Evolutionary conservation across 208 protist genomes (phyloP).

Genomic region (Crithidia expoeki): DNA sequence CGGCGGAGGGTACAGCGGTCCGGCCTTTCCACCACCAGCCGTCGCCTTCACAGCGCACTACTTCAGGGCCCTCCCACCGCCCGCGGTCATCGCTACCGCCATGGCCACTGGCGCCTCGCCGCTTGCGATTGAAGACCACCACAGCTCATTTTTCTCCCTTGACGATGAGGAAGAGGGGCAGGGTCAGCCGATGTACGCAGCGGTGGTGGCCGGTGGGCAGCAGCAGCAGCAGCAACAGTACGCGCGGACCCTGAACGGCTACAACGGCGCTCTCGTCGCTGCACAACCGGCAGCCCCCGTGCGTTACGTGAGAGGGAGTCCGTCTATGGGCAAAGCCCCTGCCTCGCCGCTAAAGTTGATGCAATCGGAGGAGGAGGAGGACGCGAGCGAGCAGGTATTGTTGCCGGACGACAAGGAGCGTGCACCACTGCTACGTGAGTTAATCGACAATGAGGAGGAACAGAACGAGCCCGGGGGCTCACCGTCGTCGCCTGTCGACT

Average conservation of each 20-base stretch:
- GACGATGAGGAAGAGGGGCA: neutral
- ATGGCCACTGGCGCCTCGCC: constrained; percentile 9
- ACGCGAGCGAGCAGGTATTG: constrained; percentile 2
- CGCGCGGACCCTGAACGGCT: neutral
- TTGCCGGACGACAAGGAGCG: neutral
- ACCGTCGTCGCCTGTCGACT: constrained; percentile 18
- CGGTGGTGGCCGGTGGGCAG: constrained; percentile 12
- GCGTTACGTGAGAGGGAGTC: neutral
- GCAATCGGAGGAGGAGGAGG: constrained; percentile 18
- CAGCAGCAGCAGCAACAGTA: no score
- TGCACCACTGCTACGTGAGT: constrained; percentile 7
- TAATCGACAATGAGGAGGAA: neutral
- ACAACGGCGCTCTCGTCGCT: constrained; percentile 8
- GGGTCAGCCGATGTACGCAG: constrained; percentile 2
- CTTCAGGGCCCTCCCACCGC: constrained; percentile 57
- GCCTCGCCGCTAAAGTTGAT: constrained; percentile 21
- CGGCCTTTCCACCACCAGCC: constrained; percentile 4
- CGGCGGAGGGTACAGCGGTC: neutral
- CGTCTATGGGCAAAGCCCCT: neutral
- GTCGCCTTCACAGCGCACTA: constrained; percentile 63
- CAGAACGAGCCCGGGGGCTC: constrained; percentile 7
- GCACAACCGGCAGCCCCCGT: neutral
- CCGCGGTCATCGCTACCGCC: constrained; percentile 18
- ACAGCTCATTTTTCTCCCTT: constrained; percentile 2
- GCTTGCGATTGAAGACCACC: constrained; percentile 55